Percentiles rank a stretch among this genome's conserved stretches.
Conservation (phyloP, 495 filamentous ascomycete genomes). For the Venustampulla echinocandica region DNA sequence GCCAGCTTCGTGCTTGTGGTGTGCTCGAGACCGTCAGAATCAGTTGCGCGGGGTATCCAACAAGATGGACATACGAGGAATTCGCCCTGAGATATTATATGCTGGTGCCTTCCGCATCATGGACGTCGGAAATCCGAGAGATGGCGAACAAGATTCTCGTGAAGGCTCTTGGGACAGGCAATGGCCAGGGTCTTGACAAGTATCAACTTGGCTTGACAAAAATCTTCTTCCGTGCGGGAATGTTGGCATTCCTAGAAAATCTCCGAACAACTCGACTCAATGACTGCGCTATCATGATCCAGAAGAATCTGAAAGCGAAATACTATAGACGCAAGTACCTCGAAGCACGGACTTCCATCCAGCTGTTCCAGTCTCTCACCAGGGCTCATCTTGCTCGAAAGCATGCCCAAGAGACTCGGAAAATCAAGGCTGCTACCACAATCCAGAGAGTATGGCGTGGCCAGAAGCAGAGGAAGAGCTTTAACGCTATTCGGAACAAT, state of each 20-base stretch:
- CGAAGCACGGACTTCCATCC: conserved; percentile 71
- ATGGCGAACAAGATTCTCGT: conserved; percentile 90
- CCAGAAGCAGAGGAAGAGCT: conserved; percentile 72
- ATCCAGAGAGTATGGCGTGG: conserved; percentile 95
- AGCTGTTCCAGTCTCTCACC: conserved; percentile 65
- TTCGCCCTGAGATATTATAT: conserved; percentile 98
- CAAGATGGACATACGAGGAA: conserved; percentile 98
- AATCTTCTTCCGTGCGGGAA: conserved; percentile 98
- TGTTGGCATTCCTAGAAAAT: conserved; percentile 97
- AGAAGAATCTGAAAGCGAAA: conserved; percentile 94
- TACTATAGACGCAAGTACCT: conserved; percentile 92
- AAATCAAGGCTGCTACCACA: conserved; percentile 76
- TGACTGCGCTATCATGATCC: conserved; percentile 94
- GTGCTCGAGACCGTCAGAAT: conserved; percentile 97
- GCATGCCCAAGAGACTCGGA: conserved; percentile 70
- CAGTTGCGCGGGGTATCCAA: conserved; percentile 95
- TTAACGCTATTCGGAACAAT: conserved; percentile 65
- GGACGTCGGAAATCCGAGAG: conserved; percentile 87
- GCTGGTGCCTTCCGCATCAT: conserved; percentile 81
- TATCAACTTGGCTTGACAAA: conserved; percentile 96
- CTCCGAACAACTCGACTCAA: conserved; percentile 82
- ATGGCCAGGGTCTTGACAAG: conserved; percentile 76
- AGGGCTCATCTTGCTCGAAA: conserved; percentile 70
- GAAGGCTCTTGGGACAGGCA: conserved; percentile 73
- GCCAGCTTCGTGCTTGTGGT: conserved; percentile 95